phyloP scores from a whole-genome alignment of 768 basidiomycete genomes.

The Naganishia vaughanmartiniae region DNA sequence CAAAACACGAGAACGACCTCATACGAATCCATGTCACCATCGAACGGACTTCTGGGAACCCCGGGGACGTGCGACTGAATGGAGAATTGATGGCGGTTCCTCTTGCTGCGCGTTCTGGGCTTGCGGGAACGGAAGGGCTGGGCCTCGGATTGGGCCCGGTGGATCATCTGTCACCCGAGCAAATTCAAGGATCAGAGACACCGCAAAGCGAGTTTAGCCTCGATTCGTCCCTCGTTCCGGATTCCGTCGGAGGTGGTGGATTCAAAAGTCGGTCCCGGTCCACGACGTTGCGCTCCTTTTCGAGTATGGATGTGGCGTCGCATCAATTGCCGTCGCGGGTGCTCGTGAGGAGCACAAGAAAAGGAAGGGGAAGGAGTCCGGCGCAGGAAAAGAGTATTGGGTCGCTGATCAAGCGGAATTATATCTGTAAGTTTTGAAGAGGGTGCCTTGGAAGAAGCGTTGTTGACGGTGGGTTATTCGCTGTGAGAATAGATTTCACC shows the following conservation, averaged over 20 bases:
- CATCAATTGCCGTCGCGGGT: constrained; percentile 6
- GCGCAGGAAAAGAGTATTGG: constrained; percentile 78
- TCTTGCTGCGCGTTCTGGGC: constrained; percentile 37
- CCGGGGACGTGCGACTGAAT: constrained; percentile 73
- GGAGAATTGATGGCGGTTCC: constrained; percentile 53
- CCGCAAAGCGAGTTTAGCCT: constrained; percentile 9
- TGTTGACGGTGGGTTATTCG: background rate
- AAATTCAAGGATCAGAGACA: background rate
- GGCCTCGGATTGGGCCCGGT: background rate
- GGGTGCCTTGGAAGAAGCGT: background rate
- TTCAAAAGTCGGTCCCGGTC: constrained; percentile 2
- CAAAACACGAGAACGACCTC: constrained; percentile 67
- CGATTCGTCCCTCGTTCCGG: constrained; percentile 5
- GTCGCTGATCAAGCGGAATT: constrained; percentile 81
- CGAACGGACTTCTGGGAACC: constrained; percentile 71
- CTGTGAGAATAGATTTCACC: constrained; percentile 64
- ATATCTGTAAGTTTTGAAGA: constrained; percentile 62
- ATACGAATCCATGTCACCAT: constrained; percentile 58
- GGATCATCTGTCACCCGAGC: constrained; percentile 3
- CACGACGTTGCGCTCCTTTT: background rate
- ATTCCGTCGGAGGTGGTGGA: background rate
- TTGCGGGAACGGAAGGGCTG: constrained; percentile 38
- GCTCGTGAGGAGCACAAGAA: constrained; percentile 1
- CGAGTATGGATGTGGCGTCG: constrained; percentile 19
- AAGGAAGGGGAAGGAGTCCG: constrained; percentile 46